phyloP scores from a whole-genome alignment of 2,329 filamentous ascomycete species.

The Boeremia lycopersici region DNA sequence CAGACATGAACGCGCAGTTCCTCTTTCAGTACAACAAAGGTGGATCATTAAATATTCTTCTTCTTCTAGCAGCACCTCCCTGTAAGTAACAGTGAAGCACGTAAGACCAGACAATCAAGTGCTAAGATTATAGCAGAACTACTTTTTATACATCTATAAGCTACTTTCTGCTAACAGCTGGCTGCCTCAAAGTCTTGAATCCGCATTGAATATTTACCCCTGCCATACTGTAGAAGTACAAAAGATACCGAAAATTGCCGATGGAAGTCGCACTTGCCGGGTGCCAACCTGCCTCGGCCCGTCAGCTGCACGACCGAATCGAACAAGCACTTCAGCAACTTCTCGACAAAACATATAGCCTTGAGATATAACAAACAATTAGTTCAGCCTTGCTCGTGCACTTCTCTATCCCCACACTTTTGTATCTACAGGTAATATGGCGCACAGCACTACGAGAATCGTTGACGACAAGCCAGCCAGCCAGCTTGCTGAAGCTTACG shows the following conservation, averaged over 20 bases:
- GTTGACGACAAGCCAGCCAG: conserved; percentile 16
- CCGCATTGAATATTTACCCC: too few species aligned
- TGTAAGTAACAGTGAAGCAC: too few species aligned
- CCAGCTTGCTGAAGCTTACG: conserved; percentile 25
- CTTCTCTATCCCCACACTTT: background rate
- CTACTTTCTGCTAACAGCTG: too few species aligned
- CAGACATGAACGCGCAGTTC: too few species aligned
- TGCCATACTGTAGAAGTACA: too few species aligned
- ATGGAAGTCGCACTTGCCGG: conserved; percentile 2
- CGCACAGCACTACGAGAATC: conserved; percentile 11
- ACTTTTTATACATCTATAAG: too few species aligned
- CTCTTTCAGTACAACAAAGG: too few species aligned
- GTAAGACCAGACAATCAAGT: too few species aligned
- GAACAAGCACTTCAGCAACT: conserved; percentile 6
- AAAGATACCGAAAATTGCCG: conserved; percentile 7
- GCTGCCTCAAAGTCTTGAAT: too few species aligned
- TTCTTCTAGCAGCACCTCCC: too few species aligned
- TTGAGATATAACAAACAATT: background rate
- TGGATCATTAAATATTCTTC: too few species aligned
- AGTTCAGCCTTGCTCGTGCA: background rate
- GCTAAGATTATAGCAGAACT: too few species aligned
- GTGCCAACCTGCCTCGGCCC: conserved; percentile 8
- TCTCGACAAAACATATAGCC: conserved; percentile 1
- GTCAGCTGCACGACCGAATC: conserved; percentile 3
- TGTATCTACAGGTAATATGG: background rate